A percentile compares a stretch with the other conserved stretches of the same genome.
These are phyloP conservation scores for Fusarium nisikadoi DNA, from an alignment of 2,329 filamentous ascomycete species.

Conservation along the genomic window DNA sequence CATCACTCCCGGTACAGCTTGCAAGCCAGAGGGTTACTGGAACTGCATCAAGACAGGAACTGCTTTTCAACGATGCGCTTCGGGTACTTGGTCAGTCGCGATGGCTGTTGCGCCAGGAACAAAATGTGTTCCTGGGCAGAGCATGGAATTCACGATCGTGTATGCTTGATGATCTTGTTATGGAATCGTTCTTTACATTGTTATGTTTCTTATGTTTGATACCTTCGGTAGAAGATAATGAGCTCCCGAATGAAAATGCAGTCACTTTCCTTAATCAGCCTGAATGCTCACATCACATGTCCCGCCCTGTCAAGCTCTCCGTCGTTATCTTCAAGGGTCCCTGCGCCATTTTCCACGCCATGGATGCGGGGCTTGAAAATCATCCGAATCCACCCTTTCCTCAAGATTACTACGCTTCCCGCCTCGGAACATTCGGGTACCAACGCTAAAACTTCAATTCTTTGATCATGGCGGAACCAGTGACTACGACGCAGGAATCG, in stretches of 20 bases:
- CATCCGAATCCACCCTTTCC: not conserved
- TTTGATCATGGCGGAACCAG: slow-evolving; percentile 8
- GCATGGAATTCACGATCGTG: slow-evolving; percentile 34
- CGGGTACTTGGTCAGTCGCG: slow-evolving; percentile 62
- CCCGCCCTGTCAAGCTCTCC: not conserved
- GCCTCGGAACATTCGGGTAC: not conserved
- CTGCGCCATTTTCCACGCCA: slow-evolving; percentile 22
- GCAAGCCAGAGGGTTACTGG: slow-evolving; percentile 44
- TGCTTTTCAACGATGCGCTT: slow-evolving; percentile 68
- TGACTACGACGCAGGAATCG: not conserved
- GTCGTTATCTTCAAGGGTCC: not conserved
- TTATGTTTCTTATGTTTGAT: not conserved
- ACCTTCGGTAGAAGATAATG: not conserved
- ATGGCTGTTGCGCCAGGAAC: slow-evolving; percentile 64
- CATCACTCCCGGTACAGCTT: slow-evolving; percentile 21
- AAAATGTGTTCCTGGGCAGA: slow-evolving; percentile 54
- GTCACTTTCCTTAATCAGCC: not conserved
- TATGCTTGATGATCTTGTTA: slow-evolving; percentile 18
- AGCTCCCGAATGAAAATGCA: not conserved
- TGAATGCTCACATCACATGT: not conserved
- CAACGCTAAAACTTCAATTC: not conserved
- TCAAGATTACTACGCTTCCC: not conserved
- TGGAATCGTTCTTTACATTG: not conserved
- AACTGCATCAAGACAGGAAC: slow-evolving; percentile 27
- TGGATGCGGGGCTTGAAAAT: slow-evolving; percentile 5